phyloP scores from a whole-genome alignment of 2,329 filamentous ascomycete species.

The Sarocladiaceae sp. region DNA sequence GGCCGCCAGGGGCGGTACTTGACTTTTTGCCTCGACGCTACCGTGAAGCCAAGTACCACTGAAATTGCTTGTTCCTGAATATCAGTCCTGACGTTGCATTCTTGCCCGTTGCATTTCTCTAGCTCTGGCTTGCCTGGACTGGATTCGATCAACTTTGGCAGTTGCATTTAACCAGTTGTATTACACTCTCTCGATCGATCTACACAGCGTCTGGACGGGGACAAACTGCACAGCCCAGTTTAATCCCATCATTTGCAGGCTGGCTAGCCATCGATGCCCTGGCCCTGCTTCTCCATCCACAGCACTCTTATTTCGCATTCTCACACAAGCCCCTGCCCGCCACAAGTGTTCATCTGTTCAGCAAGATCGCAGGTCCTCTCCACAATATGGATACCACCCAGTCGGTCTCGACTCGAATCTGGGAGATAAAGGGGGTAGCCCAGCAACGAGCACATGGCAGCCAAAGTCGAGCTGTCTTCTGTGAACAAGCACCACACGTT shows the following conservation, averaged over 20 bases:
- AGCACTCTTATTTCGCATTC: neutral
- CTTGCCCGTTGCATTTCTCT: neutral
- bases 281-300: neutral
- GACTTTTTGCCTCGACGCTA: neutral
- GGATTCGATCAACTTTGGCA: too few relatives aligned
- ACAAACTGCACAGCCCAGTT: too few relatives aligned
- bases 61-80: neutral
- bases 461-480: too few relatives aligned
- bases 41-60: neutral
- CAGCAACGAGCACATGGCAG: too few relatives aligned
- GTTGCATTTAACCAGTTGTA: neutral
- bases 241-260: too few relatives aligned
- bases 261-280: neutral
- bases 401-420: neutral
- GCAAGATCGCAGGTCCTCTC: too few relatives aligned
- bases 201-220: neutral
- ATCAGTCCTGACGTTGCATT: neutral
- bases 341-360: too few relatives aligned
- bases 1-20: slow-evolving; percentile 2
- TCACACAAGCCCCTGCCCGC: neutral
- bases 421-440: too few relatives aligned
- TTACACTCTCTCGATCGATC: neutral
- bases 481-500: too few relatives aligned
- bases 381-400: too few relatives aligned
- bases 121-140: too few relatives aligned